These are phyloP conservation scores for Rutstroemia sydowiana DNA, from an alignment of 2,329 filamentous ascomycete genomes.

Conservation along the genomic window DNA sequence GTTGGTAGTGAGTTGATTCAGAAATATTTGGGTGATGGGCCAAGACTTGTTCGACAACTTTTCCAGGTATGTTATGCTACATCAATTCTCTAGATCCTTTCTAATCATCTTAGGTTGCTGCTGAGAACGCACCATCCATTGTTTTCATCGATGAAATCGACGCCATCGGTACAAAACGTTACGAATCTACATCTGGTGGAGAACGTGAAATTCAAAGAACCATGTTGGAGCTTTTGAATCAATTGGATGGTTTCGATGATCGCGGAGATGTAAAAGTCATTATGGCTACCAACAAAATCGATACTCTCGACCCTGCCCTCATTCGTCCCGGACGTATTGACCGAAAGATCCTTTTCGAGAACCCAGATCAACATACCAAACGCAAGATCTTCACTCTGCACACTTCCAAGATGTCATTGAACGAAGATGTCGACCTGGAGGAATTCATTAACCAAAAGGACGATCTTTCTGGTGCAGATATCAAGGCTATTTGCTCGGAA, in stretches of 20 bases:
- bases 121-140: constrained; percentile 92
- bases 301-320: constrained; percentile 88
- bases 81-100: background rate
- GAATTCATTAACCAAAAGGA: constrained; percentile 99
- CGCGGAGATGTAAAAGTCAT: constrained; percentile 98
- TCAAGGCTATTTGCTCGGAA: constrained; percentile 98
- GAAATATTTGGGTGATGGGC: constrained; percentile 96
- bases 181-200: constrained; percentile 93
- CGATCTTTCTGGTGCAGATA: constrained; percentile 92
- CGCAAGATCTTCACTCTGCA: constrained; percentile 98
- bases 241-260: constrained; percentile 97
- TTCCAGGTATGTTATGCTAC: constrained; percentile 57
- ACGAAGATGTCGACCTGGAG: constrained; percentile 94
- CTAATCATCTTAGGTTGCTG: constrained; percentile 59
- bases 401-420: constrained; percentile 96
- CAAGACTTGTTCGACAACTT: constrained; percentile 87
- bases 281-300: constrained; percentile 99
- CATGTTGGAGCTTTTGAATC: constrained; percentile 96
- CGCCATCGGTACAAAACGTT: constrained; percentile 96
- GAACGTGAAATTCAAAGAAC: constrained; percentile 97
- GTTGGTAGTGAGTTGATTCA: constrained; percentile 97
- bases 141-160: constrained; percentile 99
- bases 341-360: constrained; percentile 80
- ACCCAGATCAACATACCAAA: constrained; percentile 74
- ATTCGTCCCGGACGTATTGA: constrained; percentile 98